Evolutionary conservation across 2,329 filamentous ascomycete genomes (phyloP).

Genomic region (Sordariomycetes sp.): DNA sequence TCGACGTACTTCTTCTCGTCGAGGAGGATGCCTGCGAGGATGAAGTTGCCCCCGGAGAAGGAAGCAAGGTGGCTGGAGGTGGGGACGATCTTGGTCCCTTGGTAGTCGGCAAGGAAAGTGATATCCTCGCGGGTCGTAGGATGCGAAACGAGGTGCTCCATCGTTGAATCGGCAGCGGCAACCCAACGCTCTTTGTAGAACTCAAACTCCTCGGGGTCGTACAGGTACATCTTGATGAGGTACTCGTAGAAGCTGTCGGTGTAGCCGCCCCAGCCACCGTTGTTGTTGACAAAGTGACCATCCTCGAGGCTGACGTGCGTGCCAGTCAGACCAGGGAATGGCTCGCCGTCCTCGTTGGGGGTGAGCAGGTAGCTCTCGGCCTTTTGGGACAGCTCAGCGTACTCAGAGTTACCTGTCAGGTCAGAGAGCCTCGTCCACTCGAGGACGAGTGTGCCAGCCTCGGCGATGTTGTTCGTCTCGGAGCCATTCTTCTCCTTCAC

Average conservation of each 20-base stretch:
- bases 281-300: slow-evolving; percentile 57
- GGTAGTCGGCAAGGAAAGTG: slow-evolving; percentile 58
- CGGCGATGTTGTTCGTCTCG: slow-evolving; percentile 62
- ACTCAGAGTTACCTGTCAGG: slow-evolving; percentile 57
- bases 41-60: slow-evolving; percentile 79
- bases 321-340: slow-evolving; percentile 71
- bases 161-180: slow-evolving; percentile 65
- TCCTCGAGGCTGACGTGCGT: slow-evolving; percentile 53
- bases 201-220: slow-evolving; percentile 56
- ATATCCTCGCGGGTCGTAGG: slow-evolving; percentile 58
- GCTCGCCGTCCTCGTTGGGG: slow-evolving; percentile 45
- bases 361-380: slow-evolving; percentile 62
- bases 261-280: slow-evolving; percentile 69
- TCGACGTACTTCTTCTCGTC: slow-evolving; percentile 56
- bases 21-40: slow-evolving; percentile 69
- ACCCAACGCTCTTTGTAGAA: slow-evolving; percentile 68
- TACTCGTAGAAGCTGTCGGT: slow-evolving; percentile 84
- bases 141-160: slow-evolving; percentile 60
- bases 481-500: slow-evolving; percentile 36
- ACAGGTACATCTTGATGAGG: slow-evolving; percentile 84
- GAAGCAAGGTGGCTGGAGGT: slow-evolving; percentile 57
- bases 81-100: slow-evolving; percentile 32
- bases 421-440: slow-evolving; percentile 81
- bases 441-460: slow-evolving; percentile 67
- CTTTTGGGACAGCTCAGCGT: slow-evolving; percentile 56